Base-by-base conservation (phyloP, 2,329 filamentous ascomycete species). In the Chaetomiaceae sp. region DNA sequence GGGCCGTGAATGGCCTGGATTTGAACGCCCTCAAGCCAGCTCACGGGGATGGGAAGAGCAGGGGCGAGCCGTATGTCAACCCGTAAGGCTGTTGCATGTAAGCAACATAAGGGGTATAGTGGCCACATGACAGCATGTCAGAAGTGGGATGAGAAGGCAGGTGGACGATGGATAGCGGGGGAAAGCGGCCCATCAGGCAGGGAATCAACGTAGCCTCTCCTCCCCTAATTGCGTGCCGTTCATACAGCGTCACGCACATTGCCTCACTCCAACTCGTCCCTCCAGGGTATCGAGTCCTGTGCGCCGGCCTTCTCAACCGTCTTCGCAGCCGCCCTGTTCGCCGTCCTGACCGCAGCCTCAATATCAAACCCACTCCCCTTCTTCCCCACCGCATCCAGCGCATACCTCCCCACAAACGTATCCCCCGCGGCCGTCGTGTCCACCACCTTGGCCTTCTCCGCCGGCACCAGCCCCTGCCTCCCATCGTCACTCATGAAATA, bases 351-450 rank as follows among this genome's bases (percentile, higher is more conserved):
- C 0, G 84, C 81, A 1, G 72, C 69, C 48, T 76, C 76, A 36
- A 85, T 73, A 47, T 76, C 72, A 47, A 80, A 76, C 11, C 48
- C 50, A 11, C 47, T 58, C 20, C 49, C 57, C 22, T 46, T 55
- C 35, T 49, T 51, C 29, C 53, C 62, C 32, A 87, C 86, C 24
- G 84, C 76, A 47, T 81, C 78, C 20, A 93, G 78, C 3, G 88
- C 86, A 63, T 95, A 95, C 18, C 81, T 85, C 2, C 93, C 91
- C 5, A 94, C 87, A 68, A 96, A 96, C 0, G 91, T 96, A 64
- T 97, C 91, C 0, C 91, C 91, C 5, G 93, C 93, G 2, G 86
- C 91, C 7, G 91, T 97, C 1, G 91, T 97, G 64, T 97, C 91
- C 4, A 96, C 80, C 2, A 97, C 91, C 17, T 64, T 68, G 4